phyloP scores from a whole-genome alignment of 495 filamentous ascomycete species.

The Choiromyces venosus region DNA sequence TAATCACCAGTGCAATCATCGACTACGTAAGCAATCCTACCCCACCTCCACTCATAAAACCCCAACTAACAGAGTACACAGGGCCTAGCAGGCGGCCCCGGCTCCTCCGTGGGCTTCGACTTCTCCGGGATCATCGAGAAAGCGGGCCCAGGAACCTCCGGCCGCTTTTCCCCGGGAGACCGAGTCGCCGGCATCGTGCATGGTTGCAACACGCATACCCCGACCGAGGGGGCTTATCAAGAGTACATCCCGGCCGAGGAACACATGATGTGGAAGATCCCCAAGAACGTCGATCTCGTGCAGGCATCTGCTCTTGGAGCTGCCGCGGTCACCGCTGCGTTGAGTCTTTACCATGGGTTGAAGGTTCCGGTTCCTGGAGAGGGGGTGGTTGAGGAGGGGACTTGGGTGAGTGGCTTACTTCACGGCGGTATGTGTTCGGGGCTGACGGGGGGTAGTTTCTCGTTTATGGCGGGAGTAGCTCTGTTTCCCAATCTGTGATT shows the following conservation, averaged over 20 bases:
- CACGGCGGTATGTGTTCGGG: not conserved
- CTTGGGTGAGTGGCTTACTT: not conserved
- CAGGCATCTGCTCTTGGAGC: not conserved
- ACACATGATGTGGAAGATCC: not conserved
- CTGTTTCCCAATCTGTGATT: not conserved
- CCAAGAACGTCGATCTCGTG: not conserved
- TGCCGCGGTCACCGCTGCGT: not conserved
- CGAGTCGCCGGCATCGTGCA: not conserved
- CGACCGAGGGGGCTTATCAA: not conserved
- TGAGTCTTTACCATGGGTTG: not conserved
- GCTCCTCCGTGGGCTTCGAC: not conserved
- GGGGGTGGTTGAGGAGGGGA: not conserved
- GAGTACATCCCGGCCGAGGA: not conserved
- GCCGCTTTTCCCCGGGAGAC: not conserved
- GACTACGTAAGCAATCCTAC: not conserved
- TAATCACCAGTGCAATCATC: not conserved
- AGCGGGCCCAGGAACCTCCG: not conserved
- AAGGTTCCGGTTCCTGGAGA: not conserved
- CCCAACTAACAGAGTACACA: not conserved
- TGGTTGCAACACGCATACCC: not conserved
- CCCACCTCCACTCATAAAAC: not conserved
- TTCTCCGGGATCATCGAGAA: not conserved
- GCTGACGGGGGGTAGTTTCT: not conserved
- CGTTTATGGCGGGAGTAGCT: not conserved
- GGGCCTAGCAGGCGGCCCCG: not conserved